Conservation (phyloP, 1,284 basidiomycete species). For the Tilletia caries region DNA sequence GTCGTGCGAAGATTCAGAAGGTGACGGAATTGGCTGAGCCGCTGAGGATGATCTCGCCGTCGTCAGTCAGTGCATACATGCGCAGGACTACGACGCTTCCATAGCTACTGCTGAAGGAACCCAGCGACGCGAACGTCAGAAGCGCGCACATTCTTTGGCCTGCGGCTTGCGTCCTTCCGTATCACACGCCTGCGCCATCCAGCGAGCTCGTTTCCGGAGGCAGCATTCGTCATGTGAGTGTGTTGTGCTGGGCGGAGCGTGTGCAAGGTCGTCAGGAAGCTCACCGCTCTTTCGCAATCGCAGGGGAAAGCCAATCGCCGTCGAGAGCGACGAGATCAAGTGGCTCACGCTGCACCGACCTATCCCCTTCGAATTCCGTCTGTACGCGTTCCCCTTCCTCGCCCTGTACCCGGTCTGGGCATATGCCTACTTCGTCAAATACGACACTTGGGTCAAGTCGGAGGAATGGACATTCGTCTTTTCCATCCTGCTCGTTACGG, state of each 20-base stretch:
- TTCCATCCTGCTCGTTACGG: constrained; percentile 75
- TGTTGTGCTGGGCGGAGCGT: background rate
- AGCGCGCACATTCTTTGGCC: too few relatives aligned
- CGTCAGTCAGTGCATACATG: too few relatives aligned
- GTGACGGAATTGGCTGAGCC: too few relatives aligned
- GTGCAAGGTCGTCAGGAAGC: background rate
- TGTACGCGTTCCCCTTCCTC: constrained; percentile 82
- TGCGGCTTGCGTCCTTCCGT: too few relatives aligned
- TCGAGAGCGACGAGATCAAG: constrained; percentile 81
- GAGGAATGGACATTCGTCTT: constrained; percentile 74
- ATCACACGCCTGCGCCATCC: too few relatives aligned
- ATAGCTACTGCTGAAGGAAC: too few relatives aligned
- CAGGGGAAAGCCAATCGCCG: constrained; percentile 50
- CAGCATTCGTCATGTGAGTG: background rate
- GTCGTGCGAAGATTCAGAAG: too few relatives aligned
- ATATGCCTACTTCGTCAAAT: constrained; percentile 85
- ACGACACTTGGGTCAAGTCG: constrained; percentile 66
- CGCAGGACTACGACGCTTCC: too few relatives aligned
- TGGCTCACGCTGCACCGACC: constrained; percentile 74
- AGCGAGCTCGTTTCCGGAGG: too few relatives aligned
- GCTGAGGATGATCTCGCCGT: too few relatives aligned
- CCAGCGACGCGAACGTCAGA: too few relatives aligned
- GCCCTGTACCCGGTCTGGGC: constrained; percentile 79
- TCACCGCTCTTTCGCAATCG: background rate
- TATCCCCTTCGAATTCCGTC: constrained; percentile 71